Evolutionary conservation across 2,329 filamentous ascomycete genomes (phyloP), one percentile per base, ranked within the genome.

Genomic region (Akanthomyces lecanii): DNA sequence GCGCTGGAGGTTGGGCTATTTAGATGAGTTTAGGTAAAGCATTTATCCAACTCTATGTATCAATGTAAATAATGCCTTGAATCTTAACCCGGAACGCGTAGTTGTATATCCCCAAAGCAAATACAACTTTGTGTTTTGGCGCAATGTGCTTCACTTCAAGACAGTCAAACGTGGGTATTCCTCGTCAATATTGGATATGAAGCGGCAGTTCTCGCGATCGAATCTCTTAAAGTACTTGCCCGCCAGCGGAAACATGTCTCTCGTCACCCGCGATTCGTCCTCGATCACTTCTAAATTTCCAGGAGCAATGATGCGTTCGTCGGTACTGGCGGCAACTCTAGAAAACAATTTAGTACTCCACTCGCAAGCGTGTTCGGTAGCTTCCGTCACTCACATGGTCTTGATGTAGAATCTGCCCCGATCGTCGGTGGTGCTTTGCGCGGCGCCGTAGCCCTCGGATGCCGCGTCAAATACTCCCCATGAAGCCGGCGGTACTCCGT

Each of bases 221-320:
- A 92, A 98, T 48, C 92, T 82, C 75, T 91, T 96, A 75, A 99
- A 98, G 74, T 91, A 91, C 69, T 88, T 89, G 0, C 95, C 95
- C 3, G 92, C 91, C 67, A 90, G 76, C 52, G 81, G 80, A 71
- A 91, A 82, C 65, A 96, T 79, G 28, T 83, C 69, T 4, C 82
- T 76, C 0, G 83, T 81, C 2, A 89, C 79, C 67, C 67, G 77
- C 73, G 58, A 73, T 53, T 70, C 68, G 61, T 83, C 76, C 5
- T 71, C 73, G 48, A 91, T 77, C n/a, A 87, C 76, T 63, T 87
- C 78, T 62, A 97, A 89, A 69, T 93, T 97, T 69, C 93, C 89
- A 71, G 96, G 88, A 0, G 91, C 71, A 57, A 70, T 70, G 64
- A 73, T 72, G 53, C 72, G 74, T 14, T 73, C 71, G 51, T 75